These are phyloP conservation scores for Plectosphaerella cucumerina DNA, from an alignment of 2,329 filamentous ascomycete species.

Conservation along the genomic window DNA sequence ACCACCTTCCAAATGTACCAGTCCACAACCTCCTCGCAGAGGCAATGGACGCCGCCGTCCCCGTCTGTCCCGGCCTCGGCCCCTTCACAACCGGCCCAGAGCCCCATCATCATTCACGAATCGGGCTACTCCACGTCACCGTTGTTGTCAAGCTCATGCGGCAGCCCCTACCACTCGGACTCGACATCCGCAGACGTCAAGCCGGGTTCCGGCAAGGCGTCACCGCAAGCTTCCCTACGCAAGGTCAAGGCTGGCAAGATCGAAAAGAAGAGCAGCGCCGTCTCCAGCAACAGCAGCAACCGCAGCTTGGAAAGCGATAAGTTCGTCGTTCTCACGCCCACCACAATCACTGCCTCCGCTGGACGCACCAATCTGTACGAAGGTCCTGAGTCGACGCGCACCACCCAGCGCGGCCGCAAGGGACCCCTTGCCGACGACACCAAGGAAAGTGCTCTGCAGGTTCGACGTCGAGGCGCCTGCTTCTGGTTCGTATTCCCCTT, in stretches of 20 bases:
- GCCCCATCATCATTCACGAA: slow-evolving; percentile 32
- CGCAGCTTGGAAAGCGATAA: slow-evolving; percentile 18
- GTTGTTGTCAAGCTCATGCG: slow-evolving; percentile 19
- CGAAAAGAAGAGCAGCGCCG: slow-evolving; percentile 30
- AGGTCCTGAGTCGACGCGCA: slow-evolving; percentile 49
- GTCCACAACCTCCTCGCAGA: slow-evolving; percentile 36
- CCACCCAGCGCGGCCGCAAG: slow-evolving; percentile 51
- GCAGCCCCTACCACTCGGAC: slow-evolving; percentile 14
- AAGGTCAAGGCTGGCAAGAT: slow-evolving; percentile 40
- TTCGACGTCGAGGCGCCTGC: slow-evolving; percentile 51
- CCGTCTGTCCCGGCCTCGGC: slow-evolving; percentile 6
- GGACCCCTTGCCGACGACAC: slow-evolving; percentile 50
- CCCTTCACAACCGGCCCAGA: neutral
- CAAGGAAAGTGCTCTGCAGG: slow-evolving; percentile 50
- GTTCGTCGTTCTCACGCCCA: slow-evolving; percentile 53
- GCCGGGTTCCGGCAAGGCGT: slow-evolving; percentile 20
- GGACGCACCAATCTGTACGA: slow-evolving; percentile 49
- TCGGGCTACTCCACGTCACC: slow-evolving; percentile 26
- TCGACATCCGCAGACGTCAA: slow-evolving; percentile 21
- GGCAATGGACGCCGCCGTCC: slow-evolving; percentile 24
- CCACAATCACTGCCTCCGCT: slow-evolving; percentile 45
- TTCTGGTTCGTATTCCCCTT: slow-evolving; percentile 28
- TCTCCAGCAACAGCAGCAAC: slow-evolving; percentile 19
- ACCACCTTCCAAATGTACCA: slow-evolving; percentile 33
- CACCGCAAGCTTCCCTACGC: slow-evolving; percentile 29